Conservation (phyloP, 1,284 basidiomycete genomes). For the Malassezia arunalokei region DNA sequence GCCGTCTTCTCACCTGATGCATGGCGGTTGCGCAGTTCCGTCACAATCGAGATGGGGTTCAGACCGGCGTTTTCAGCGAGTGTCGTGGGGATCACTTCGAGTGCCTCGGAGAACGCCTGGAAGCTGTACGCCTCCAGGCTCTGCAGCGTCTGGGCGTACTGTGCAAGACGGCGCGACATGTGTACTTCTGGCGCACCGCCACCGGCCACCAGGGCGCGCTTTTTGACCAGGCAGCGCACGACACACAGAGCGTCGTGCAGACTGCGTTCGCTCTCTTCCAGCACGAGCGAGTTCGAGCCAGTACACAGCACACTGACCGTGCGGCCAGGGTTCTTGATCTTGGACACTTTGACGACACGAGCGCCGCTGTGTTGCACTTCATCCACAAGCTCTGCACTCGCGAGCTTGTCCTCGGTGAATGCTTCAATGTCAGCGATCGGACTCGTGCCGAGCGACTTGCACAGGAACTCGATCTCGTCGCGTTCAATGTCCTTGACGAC, state of each 20-base stretch:
- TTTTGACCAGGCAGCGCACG: slow-evolving; percentile 94
- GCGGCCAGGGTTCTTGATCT: slow-evolving; percentile 85
- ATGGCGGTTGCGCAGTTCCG: slow-evolving; percentile 91
- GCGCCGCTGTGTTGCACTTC: slow-evolving; percentile 73
- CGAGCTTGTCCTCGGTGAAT: slow-evolving; percentile 97
- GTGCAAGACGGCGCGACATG: slow-evolving; percentile 80
- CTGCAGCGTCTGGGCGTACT: slow-evolving; percentile 83
- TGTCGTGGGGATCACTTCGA: slow-evolving; percentile 95
- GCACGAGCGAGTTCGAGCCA: slow-evolving; percentile 80
- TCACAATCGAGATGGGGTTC: slow-evolving; percentile 96
- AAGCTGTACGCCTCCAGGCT: slow-evolving; percentile 99
- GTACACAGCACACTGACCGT: slow-evolving; percentile 93
- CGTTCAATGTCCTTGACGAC: slow-evolving; percentile 96
- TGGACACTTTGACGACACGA: slow-evolving; percentile 86
- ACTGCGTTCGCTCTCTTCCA: slow-evolving; percentile 94
- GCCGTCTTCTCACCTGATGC: slow-evolving; percentile 86
- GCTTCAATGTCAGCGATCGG: slow-evolving; percentile 95
- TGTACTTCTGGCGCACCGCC: slow-evolving; percentile 98
- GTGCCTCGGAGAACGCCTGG: slow-evolving; percentile 92
- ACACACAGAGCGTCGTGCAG: slow-evolving; percentile 97
- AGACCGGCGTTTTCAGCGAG: slow-evolving; percentile 96
- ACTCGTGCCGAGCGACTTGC: slow-evolving; percentile 86
- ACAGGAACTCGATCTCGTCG: slow-evolving; percentile 95
- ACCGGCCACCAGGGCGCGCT: slow-evolving; percentile 90
- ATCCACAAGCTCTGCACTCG: slow-evolving; percentile 87